Percentiles rank a stretch among this genome's conserved stretches.
Conservation (phyloP, 495 filamentous ascomycete species). For the Aspergillus avenaceus region DNA sequence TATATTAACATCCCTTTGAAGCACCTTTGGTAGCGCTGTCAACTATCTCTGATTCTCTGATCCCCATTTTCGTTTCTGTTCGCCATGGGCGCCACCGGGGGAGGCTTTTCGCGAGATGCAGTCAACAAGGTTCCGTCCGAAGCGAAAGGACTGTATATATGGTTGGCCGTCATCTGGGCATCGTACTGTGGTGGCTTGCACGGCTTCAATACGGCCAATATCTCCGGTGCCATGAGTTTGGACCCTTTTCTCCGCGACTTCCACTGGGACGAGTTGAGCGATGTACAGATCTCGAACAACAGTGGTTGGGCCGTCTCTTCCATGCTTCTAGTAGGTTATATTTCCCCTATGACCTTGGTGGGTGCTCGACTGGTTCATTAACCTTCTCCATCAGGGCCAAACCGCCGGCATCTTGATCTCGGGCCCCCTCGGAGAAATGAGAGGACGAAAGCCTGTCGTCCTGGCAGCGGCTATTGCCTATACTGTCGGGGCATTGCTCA, state of each 20-base stretch:
- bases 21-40: too few species aligned
- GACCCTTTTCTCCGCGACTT: slow-evolving; percentile 17
- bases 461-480: slow-evolving; percentile 16
- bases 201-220: slow-evolving; percentile 25
- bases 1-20: too few species aligned
- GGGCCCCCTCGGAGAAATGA: slow-evolving; percentile 17
- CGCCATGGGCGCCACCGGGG: slow-evolving; percentile 10
- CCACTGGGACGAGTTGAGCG: slow-evolving; percentile 12
- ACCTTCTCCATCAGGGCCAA: slow-evolving; percentile 12
- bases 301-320: slow-evolving; percentile 22
- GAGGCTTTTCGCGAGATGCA: slow-evolving; percentile 8
- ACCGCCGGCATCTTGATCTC: slow-evolving; percentile 16
- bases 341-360: too few species aligned
- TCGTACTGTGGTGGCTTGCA: slow-evolving; percentile 21
- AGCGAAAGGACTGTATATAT: slow-evolving; percentile 14
- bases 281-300: slow-evolving; percentile 11
- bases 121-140: slow-evolving; percentile 10
- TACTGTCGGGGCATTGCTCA: slow-evolving; percentile 18
- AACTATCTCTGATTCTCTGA: too few species aligned
- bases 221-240: slow-evolving; percentile 23
- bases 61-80: too few species aligned
- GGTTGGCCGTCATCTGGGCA: slow-evolving; percentile 21
- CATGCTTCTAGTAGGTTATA: slow-evolving; percentile 17
- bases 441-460: slow-evolving; percentile 19
- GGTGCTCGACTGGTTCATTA: too few species aligned